These are phyloP conservation scores for Cladosporium austrohemisphaericum DNA, from an alignment of 2,329 filamentous ascomycete species.

Conservation along the genomic window DNA sequence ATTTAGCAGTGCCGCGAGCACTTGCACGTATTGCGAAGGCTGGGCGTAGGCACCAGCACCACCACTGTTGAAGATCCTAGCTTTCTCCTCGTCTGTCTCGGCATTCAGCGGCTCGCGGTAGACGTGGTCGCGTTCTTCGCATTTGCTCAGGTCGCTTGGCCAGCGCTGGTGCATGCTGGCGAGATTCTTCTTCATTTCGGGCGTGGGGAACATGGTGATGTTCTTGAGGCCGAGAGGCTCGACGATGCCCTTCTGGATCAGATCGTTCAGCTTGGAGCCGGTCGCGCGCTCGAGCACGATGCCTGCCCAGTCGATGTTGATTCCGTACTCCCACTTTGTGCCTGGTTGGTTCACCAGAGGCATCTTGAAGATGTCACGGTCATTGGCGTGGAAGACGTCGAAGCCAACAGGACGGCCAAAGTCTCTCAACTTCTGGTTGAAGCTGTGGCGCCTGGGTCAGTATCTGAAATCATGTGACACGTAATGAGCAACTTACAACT, in stretches of 20 bases:
- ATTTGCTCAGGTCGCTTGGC: slow-evolving; percentile 31
- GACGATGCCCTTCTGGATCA: slow-evolving; percentile 47
- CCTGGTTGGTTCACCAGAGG: slow-evolving; percentile 63
- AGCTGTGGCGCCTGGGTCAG: slow-evolving; percentile 21
- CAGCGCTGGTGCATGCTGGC: slow-evolving; percentile 56
- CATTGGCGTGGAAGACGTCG: slow-evolving; percentile 56
- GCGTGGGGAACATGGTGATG: slow-evolving; percentile 55
- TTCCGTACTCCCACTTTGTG: slow-evolving; percentile 47
- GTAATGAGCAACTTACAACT: slow-evolving; percentile 33
- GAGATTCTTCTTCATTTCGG: slow-evolving; percentile 52
- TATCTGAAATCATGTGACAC: not conserved
- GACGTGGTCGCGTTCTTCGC: slow-evolving; percentile 48
- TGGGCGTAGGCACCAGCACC: slow-evolving; percentile 59
- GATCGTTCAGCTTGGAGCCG: slow-evolving; percentile 42
- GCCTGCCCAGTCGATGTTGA: slow-evolving; percentile 50
- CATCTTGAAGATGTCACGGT: slow-evolving; percentile 47
- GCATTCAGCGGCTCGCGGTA: slow-evolving; percentile 47
- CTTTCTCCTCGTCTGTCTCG: slow-evolving; percentile 42
- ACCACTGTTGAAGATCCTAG: slow-evolving; percentile 53
- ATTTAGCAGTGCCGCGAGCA: slow-evolving; percentile 62
- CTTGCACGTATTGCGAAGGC: slow-evolving; percentile 59
- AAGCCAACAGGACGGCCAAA: slow-evolving; percentile 47
- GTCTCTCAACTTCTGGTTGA: slow-evolving; percentile 42
- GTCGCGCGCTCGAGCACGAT: slow-evolving; percentile 46
- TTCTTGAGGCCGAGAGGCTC: slow-evolving; percentile 46